Conservation (phyloP, 2,329 filamentous ascomycete species). For the Diaporthe citriasiana region DNA sequence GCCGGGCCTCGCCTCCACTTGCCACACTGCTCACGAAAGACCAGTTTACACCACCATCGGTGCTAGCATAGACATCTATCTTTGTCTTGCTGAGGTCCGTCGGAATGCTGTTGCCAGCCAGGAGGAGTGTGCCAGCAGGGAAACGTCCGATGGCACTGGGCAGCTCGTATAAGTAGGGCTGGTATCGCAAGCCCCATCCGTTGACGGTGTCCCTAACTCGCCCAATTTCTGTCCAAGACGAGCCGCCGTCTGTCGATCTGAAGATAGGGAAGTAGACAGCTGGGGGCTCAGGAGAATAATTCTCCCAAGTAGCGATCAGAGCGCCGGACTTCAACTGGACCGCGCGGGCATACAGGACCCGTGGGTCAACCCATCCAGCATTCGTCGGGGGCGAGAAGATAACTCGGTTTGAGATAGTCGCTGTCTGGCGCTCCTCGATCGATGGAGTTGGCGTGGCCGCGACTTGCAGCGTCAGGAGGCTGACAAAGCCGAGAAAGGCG, state of each 20-base stretch:
- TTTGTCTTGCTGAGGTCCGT: constrained; percentile 72
- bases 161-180: constrained; percentile 77
- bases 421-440: constrained; percentile 7
- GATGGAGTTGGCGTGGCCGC: constrained; percentile 22
- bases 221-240: constrained; percentile 74
- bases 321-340: constrained; percentile 58
- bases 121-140: constrained; percentile 74
- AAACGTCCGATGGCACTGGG: constrained; percentile 71
- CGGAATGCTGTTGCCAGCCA: constrained; percentile 70
- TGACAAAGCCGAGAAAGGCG: constrained; percentile 1
- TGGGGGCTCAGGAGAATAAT: constrained; percentile 69
- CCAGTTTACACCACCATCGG: constrained; percentile 74
- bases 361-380: constrained; percentile 49
- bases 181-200: constrained; percentile 76
- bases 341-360: constrained; percentile 60
- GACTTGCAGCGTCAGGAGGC: constrained; percentile 18
- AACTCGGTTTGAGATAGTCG: background rate
- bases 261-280: constrained; percentile 68
- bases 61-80: constrained; percentile 78
- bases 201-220: constrained; percentile 74
- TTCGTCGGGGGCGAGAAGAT: constrained; percentile 26
- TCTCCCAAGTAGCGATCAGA: constrained; percentile 69
- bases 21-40: constrained; percentile 77
- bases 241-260: constrained; percentile 64
- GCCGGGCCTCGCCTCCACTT: constrained; percentile 70